phyloP scores from a whole-genome alignment of 2,329 filamentous ascomycete species.

The Metarhizium anisopliae region DNA sequence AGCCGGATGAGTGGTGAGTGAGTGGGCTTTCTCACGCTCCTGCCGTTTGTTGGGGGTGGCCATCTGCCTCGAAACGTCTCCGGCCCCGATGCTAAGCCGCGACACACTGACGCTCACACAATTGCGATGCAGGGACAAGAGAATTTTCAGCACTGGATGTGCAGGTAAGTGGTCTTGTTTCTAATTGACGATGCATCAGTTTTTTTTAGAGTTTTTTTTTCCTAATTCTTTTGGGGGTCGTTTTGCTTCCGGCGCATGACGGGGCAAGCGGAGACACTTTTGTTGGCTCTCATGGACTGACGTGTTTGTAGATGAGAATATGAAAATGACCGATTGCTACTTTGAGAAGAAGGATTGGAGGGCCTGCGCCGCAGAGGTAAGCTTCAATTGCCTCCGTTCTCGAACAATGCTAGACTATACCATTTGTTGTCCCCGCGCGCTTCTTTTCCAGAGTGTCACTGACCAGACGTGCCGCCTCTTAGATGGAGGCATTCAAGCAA shows the following conservation, averaged over 20 bases:
- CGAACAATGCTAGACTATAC: background rate
- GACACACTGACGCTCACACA: conserved; percentile 2
- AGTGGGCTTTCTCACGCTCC: conserved; percentile 18
- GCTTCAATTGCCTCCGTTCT: conserved; percentile 20
- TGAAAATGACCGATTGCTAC: conserved; percentile 89
- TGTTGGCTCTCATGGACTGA: background rate
- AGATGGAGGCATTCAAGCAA: conserved; percentile 85
- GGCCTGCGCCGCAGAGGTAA: conserved; percentile 76
- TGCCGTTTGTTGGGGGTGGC: background rate
- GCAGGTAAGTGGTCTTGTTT: conserved; percentile 48
- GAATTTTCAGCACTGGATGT: conserved; percentile 94
- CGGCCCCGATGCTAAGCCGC: conserved; percentile 17
- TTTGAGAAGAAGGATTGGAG: conserved; percentile 96
- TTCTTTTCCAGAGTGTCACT: background rate
- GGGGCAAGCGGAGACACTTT: background rate
- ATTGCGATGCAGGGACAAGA: conserved; percentile 67
- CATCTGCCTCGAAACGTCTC: background rate
- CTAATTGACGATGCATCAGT: background rate
- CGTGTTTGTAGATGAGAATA: conserved; percentile 62
- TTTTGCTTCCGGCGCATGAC: background rate
- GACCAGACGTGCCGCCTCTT: background rate
- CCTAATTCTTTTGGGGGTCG: too few relatives aligned
- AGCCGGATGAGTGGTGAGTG: conserved; percentile 93
- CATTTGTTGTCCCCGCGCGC: background rate
- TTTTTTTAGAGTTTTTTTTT: background rate